Conservation (phyloP, 192 early-diverging fungal genomes). For the Coemansia sp. region DNA sequence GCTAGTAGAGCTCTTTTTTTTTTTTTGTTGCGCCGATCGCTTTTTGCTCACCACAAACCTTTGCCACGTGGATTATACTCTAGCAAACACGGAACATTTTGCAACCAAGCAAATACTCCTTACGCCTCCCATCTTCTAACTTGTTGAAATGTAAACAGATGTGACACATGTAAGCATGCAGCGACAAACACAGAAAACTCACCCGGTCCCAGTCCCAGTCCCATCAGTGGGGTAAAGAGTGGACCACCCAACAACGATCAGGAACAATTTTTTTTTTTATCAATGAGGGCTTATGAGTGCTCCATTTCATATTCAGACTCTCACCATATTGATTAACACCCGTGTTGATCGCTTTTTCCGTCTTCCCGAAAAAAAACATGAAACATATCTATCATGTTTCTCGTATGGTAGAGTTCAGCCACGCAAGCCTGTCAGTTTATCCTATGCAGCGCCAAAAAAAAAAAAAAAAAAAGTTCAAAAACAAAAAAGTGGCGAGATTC, state of each 20-base stretch:
- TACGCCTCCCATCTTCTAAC: background rate
- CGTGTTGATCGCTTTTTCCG: background rate
- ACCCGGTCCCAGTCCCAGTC: background rate
- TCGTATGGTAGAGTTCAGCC: background rate
- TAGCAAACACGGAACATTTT: background rate
- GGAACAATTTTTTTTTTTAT: background rate
- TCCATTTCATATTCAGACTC: background rate
- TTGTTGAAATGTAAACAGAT: background rate
- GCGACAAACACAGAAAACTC: background rate
- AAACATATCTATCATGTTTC: background rate
- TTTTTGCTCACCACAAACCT: background rate
- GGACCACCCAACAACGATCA: background rate
- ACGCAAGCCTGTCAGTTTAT: background rate
- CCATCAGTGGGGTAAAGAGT: background rate
- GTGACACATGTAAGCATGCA: background rate
- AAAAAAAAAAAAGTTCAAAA: background rate
- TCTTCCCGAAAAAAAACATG: background rate
- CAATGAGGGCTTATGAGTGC: background rate
- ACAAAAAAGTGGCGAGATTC: slow-evolving; percentile 1
- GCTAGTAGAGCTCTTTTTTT: background rate
- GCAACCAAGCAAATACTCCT: background rate
- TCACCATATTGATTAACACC: slow-evolving; percentile 4
- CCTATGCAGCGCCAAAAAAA: slow-evolving; percentile 3
- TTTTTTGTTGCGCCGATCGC: background rate
- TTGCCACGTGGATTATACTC: background rate